Base-by-base conservation (phyloP, 2,329 filamentous ascomycete genomes). In the Alternaria gaisen region DNA sequence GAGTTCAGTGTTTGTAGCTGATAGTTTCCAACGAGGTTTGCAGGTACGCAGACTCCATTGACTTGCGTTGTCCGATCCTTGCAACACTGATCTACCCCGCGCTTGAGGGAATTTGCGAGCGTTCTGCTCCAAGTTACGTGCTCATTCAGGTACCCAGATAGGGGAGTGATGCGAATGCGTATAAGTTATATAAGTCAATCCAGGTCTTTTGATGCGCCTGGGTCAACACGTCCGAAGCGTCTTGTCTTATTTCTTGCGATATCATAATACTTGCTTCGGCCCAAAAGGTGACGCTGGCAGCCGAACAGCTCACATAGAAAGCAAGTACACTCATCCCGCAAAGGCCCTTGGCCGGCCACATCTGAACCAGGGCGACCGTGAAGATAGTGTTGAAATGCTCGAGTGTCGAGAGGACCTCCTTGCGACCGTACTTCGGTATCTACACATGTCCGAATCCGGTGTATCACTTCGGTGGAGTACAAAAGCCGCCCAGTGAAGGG, bases 71-170 rank as follows among this genome's bases (percentile, higher is more conserved):
- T 24, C 14, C 30, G 10, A 18, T 48, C 30, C 14, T 24, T 22
- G 46, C 46, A 34, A 11, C 12, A 36, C 30, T 48, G 46, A 2
- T 38, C 46, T 60, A 56, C 58, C 53, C 58, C 58, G 64, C 64
- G 47, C 44, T 46, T 71, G 69, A 71, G 67, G 42, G 50, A 67
- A 58, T 70, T 70, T 70, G 69, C 63, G 66, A 64, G 54, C 60
- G 32, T 70, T 69, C 58, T 36, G 26, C 36, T 36, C 56, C 26
- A 30, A 6, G 40, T 54, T 42, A 56, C 18, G 53, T 54, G 56
- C 59, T 62, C 53, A 59, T 47, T 40, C 40, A 56, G 43, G 64
- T 59, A 41, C 51, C 57, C 53, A 41, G 10, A 46, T 38, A 56
- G 32, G 16, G 32, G 32, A 50, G 22, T 36, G 32, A n/a, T 36